These are phyloP conservation scores for Ampelomyces quisqualis DNA, from an alignment of 2,329 filamentous ascomycete genomes.

Conservation along the genomic window DNA sequence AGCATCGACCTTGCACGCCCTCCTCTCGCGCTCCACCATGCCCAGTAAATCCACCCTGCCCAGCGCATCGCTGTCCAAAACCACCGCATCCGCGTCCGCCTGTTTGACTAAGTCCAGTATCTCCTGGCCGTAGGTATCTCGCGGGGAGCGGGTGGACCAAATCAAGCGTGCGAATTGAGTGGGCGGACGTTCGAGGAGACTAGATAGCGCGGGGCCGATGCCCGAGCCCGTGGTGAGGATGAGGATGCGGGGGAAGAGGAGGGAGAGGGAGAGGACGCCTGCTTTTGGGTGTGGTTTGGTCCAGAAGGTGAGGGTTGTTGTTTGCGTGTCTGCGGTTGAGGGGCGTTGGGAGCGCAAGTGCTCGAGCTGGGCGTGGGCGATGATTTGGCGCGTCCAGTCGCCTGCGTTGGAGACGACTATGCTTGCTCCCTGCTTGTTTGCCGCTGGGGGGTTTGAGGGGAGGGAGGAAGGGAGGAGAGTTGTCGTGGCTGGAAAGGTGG, in stretches of 20 bases:
- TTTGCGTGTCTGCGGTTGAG: background rate
- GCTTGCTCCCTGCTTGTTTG: too few species aligned
- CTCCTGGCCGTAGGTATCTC: slow-evolving; percentile 61
- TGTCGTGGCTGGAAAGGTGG: slow-evolving; percentile 36
- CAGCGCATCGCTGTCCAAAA: slow-evolving; percentile 64
- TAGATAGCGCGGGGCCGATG: slow-evolving; percentile 47
- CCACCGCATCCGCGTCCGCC: slow-evolving; percentile 63
- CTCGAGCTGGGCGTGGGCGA: slow-evolving; percentile 10
- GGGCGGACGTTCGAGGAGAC: slow-evolving; percentile 55
- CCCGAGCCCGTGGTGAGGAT: slow-evolving; percentile 41
- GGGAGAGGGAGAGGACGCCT: slow-evolving; percentile 35
- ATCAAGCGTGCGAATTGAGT: slow-evolving; percentile 60
- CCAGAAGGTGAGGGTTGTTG: slow-evolving; percentile 17
- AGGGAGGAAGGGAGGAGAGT: too few species aligned
- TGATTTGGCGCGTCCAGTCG: slow-evolving; percentile 34
- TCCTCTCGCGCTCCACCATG: slow-evolving; percentile 55
- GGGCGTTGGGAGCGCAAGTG: background rate
- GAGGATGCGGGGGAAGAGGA: slow-evolving; percentile 34
- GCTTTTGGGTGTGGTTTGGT: slow-evolving; percentile 27
- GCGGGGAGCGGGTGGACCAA: slow-evolving; percentile 66
- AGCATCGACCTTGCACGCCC: slow-evolving; percentile 59
- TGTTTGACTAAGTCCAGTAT: slow-evolving; percentile 58
- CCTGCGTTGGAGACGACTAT: slow-evolving; percentile 41
- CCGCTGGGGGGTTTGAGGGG: too few species aligned
- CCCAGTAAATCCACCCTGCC: slow-evolving; percentile 64